These are phyloP conservation scores for Mycoemilia scoparia DNA, from an alignment of 192 early-diverging fungal genomes.

Conservation along the genomic window DNA sequence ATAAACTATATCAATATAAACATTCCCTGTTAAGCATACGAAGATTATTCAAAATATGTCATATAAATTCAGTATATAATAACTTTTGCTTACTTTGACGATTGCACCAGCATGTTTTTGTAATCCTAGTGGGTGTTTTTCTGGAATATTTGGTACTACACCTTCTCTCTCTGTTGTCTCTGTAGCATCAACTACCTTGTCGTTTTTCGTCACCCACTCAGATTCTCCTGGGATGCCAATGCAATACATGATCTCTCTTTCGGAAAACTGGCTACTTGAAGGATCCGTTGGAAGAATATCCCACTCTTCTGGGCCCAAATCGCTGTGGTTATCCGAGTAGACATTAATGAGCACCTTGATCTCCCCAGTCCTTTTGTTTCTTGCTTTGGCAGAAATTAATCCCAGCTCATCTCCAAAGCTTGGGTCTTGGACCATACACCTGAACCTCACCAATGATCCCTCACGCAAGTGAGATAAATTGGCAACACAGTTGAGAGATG, in stretches of 20 bases:
- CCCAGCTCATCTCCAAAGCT: slow-evolving; percentile 47
- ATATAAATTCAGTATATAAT: too few species aligned
- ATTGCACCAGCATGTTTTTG: slow-evolving; percentile 36
- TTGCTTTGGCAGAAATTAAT: slow-evolving; percentile 13
- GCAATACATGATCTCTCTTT: slow-evolving; percentile 47
- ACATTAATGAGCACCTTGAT: too few species aligned
- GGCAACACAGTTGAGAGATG: too few species aligned
- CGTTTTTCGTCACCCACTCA: slow-evolving; percentile 28
- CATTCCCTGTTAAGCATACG: neutral
- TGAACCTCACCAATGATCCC: slow-evolving; percentile 42
- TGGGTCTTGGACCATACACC: slow-evolving; percentile 69
- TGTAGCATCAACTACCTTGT: neutral
- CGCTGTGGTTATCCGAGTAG: too few species aligned
- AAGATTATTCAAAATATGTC: neutral
- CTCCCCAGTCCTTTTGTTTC: slow-evolving; percentile 19
- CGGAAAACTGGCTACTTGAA: slow-evolving; percentile 37
- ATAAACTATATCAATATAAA: slow-evolving; percentile 20
- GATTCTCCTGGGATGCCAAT: slow-evolving; percentile 51
- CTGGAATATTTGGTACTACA: slow-evolving; percentile 3
- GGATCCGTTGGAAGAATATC: too few species aligned
- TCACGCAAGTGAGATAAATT: too few species aligned
- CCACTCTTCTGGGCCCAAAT: too few species aligned
- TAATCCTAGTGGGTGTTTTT: slow-evolving; percentile 42
- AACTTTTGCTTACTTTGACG: slow-evolving; percentile 30
- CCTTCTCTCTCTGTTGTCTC: neutral